Base-by-base conservation (phyloP, 495 filamentous ascomycete species). In the Tuber brumale region DNA sequence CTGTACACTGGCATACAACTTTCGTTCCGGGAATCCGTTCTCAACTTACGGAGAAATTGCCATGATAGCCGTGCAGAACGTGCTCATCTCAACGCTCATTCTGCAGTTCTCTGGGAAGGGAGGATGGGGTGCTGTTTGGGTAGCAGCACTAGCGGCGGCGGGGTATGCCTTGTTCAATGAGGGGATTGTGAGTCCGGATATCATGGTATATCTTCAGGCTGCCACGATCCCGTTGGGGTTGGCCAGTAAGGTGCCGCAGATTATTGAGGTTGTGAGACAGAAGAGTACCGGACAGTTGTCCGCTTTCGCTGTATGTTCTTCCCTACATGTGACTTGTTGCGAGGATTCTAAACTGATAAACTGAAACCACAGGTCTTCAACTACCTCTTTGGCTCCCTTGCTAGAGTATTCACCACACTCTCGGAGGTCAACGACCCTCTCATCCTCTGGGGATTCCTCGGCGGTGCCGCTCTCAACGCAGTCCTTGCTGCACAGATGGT, bases 31-130 rank as follows among this genome's bases (percentile, higher is more conserved):
- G 9, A 97, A 96, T 82, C 95, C 96, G 23, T 95, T 98, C 85
- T 95, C 92, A 87, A 98, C 95, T 27, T 99, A 91, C 81, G 95
- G 95, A 82, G 95, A 99, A 88, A 93, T 93, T 61, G 93, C 92
- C 48, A 86, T 98, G 80, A 96, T 99, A 76, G 88, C 94, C 21
- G 89, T 90, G 69, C 95, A 99, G 86, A 96, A 99, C 87, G 88
- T 97, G 41, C 90, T 93, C 71, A 95, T 99, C 81, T 88, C 91
- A 12, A 88, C 92, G 48, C 83, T 97, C 79, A 93, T 99, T 72
- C 84, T 99, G 85, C 90, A 90, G 76, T 97, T 92, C 83, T 88
- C 88, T 72, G 92, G 91, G 19, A 87, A 88, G 78, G 84, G 81
- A 0, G 83, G 81, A 69, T 83, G 89, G 16, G 91, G 92, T 0